Evolutionary conservation across 2,329 filamentous ascomycete genomes (phyloP).

Genomic region (Aspergillus unguis): DNA sequence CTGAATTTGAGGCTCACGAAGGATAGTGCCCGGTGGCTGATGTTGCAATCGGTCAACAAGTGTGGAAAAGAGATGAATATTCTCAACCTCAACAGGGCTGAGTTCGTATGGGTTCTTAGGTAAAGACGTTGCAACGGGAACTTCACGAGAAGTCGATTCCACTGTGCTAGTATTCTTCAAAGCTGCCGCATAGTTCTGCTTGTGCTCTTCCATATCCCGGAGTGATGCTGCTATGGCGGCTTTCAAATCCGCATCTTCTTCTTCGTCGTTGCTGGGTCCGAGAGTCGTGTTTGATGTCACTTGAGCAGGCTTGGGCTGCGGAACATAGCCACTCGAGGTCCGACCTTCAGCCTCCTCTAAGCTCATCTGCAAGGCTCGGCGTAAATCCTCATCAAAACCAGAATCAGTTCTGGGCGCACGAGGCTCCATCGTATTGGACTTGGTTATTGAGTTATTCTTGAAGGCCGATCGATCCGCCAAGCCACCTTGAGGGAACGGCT

Average conservation of each 20-base stretch:
- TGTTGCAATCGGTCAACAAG: conserved; percentile 92
- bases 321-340: conserved; percentile 66
- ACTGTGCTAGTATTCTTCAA: conserved; percentile 73
- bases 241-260: conserved; percentile 89
- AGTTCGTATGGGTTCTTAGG: conserved; percentile 94
- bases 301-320: conserved; percentile 53
- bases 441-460: conserved; percentile 54
- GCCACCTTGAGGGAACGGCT: conserved; percentile 46
- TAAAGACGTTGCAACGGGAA: conserved; percentile 52
- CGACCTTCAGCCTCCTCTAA: conserved; percentile 84
- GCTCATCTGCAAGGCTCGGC: conserved; percentile 92
- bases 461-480: conserved; percentile 40
- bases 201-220: conserved; percentile 97
- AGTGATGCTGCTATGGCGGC: conserved; percentile 93
- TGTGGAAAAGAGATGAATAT: conserved; percentile 93
- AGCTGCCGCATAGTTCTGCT: conserved; percentile 79
- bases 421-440: conserved; percentile 81
- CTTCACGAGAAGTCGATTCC: conserved; percentile 46
- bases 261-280: conserved; percentile 55
- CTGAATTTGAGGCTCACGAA: conserved; percentile 96
- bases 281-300: conserved; percentile 45
- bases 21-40: conserved; percentile 88
- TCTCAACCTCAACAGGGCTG: conserved; percentile 89
- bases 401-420: conserved; percentile 84
- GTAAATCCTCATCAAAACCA: conserved; percentile 90